Evolutionary conservation across 257 asterid species (phyloP).

Genomic region (Solanum paucissectum): DNA sequence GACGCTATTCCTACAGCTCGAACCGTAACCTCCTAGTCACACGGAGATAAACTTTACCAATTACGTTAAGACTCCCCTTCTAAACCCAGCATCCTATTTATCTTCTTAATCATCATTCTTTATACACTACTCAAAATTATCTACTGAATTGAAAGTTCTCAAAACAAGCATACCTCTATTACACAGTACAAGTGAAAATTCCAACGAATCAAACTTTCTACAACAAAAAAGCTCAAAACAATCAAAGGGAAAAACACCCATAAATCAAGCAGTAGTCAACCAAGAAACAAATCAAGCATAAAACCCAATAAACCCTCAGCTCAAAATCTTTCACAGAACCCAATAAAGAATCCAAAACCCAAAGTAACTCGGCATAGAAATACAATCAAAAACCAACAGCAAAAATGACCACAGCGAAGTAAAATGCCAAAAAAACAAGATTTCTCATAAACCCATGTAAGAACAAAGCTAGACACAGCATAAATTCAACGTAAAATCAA

Average conservation of each 20-base stretch:
- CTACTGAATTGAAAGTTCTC: neutral
- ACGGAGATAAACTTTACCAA: neutral
- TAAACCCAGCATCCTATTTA: neutral
- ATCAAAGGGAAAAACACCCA: neutral
- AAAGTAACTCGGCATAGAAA: neutral
- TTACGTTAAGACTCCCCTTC: neutral
- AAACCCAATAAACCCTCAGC: neutral
- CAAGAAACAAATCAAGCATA: neutral
- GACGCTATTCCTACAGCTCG: neutral
- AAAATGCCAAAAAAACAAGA: neutral
- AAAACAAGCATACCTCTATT: neutral
- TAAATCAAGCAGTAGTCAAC: too few species aligned
- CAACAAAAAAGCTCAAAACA: neutral
- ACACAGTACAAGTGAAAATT: neutral
- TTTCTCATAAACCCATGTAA: neutral
- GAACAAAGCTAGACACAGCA: neutral
- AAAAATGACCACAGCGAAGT: neutral
- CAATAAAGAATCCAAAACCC: neutral
- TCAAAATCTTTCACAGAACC: neutral
- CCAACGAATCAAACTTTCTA: neutral
- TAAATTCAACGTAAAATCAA: neutral
- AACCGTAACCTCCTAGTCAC: neutral
- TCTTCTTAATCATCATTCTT: neutral
- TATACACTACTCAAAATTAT: neutral
- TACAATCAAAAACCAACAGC: neutral